Conservation (phyloP, 768 basidiomycete genomes). For the Plicaturopsis crispa region DNA sequence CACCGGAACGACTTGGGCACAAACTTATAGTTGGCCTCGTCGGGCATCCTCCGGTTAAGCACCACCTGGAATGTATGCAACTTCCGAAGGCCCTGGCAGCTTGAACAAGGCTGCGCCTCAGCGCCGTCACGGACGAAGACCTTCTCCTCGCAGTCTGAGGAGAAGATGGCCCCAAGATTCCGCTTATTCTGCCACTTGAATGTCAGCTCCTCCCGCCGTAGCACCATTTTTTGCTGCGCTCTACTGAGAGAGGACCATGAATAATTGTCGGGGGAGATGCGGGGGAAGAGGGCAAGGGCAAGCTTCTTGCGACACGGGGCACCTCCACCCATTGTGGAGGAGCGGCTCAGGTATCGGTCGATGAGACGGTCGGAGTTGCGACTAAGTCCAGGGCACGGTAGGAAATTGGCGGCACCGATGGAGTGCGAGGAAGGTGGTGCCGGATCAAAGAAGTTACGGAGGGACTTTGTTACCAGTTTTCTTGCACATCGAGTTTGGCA, state of each 20-base stretch:
- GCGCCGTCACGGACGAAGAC: neutral
- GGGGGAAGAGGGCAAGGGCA: conserved; percentile 1
- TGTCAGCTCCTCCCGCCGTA: neutral
- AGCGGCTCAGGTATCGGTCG: conserved; percentile 6
- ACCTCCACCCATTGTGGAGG: conserved; percentile 6
- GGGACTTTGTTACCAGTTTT: neutral
- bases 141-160: conserved; percentile 3
- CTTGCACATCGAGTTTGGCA: neutral
- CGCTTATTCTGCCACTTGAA: conserved; percentile 4
- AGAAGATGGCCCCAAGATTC: conserved; percentile 7
- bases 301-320: conserved; percentile 4
- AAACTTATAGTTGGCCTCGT: conserved; percentile 10
- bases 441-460: conserved; percentile 1
- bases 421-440: neutral
- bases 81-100: conserved; percentile 2
- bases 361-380: conserved; percentile 4
- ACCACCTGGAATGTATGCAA: conserved; percentile 9
- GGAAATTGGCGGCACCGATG: neutral
- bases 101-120: conserved; percentile 2
- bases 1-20: conserved; percentile 8
- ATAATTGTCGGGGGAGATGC: neutral
- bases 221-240: neutral
- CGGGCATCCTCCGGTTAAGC: conserved; percentile 5
- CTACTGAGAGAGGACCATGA: neutral
- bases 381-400: conserved; percentile 10